Conservation (phyloP, 1,139 yeast species). For the Taphrina pruni region DNA sequence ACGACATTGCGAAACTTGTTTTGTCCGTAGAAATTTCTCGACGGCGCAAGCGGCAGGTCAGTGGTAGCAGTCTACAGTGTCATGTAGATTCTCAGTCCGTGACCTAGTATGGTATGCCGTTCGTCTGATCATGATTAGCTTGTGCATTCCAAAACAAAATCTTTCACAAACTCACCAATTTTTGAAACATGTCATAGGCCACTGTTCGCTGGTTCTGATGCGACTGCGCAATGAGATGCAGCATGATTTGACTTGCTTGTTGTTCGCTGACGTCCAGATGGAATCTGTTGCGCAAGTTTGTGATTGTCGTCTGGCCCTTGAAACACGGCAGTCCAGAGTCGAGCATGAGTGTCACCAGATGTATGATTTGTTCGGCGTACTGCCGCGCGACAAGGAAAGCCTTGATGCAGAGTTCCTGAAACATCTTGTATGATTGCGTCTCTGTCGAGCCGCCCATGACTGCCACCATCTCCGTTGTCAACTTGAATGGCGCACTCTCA, state of each 20-base stretch:
- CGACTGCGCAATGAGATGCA: conserved; percentile 75
- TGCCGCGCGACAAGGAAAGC: conserved; percentile 91
- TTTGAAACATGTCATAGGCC: conserved; percentile 97
- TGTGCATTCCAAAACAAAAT: neutral
- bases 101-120: conserved; percentile 33
- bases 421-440: conserved; percentile 91
- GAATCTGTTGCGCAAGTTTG: conserved; percentile 75
- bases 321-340: conserved; percentile 96
- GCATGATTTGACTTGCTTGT: conserved; percentile 82
- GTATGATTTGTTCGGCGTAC: conserved; percentile 82
- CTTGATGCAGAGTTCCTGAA: conserved; percentile 92
- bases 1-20: neutral
- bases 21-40: neutral
- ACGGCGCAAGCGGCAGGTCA: neutral
- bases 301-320: conserved; percentile 80
- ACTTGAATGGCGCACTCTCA: conserved; percentile 96
- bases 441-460: conserved; percentile 88
- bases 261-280: conserved; percentile 79
- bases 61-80: neutral
- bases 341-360: conserved; percentile 89
- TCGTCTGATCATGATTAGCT: conserved; percentile 17
- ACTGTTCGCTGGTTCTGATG: conserved; percentile 87
- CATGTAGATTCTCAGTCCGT: no score
- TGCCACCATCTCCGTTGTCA: conserved; percentile 93
- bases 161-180: conserved; percentile 53